These are phyloP conservation scores for Mycena galopus DNA, from an alignment of 768 basidiomycete species.

Conservation along the genomic window DNA sequence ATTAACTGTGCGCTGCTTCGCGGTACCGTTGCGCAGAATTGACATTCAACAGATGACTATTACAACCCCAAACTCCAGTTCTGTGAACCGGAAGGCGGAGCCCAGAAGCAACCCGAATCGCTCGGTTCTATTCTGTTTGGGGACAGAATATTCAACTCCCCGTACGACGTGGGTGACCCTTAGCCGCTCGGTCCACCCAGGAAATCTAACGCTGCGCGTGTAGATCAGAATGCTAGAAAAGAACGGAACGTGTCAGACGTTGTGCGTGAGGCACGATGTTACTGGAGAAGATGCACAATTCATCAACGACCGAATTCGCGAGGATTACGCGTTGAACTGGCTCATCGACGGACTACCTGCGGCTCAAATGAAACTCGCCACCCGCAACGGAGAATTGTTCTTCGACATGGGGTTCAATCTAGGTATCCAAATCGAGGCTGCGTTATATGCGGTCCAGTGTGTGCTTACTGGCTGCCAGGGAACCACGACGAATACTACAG, in stretches of 20 bases:
- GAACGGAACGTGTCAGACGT: constrained; percentile 78
- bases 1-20: constrained; percentile 78
- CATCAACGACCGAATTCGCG: constrained; percentile 90
- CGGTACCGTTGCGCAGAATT: constrained; percentile 20
- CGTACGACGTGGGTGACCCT: constrained; percentile 76
- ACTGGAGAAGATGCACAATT: constrained; percentile 84
- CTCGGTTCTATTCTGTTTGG: constrained; percentile 97
- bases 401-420: constrained; percentile 96
- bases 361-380: constrained; percentile 91
- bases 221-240: constrained; percentile 88
- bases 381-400: constrained; percentile 85
- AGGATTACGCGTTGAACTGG: constrained; percentile 96
- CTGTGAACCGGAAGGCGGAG: constrained; percentile 83
- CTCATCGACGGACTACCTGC: constrained; percentile 94
- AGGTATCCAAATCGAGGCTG: neutral
- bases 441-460: no score
- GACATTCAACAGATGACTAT: constrained; percentile 80
- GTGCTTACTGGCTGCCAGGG: constrained; percentile 49
- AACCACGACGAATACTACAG: constrained; percentile 71
- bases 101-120: constrained; percentile 82
- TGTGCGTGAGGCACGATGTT: constrained; percentile 73
- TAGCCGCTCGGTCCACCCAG: neutral
- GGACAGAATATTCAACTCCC: constrained; percentile 93
- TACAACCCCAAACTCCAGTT: constrained; percentile 90
- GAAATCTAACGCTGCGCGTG: constrained; percentile 19